phyloP scores from a whole-genome alignment of 768 basidiomycete genomes.

The Tephrocybe rancida region DNA sequence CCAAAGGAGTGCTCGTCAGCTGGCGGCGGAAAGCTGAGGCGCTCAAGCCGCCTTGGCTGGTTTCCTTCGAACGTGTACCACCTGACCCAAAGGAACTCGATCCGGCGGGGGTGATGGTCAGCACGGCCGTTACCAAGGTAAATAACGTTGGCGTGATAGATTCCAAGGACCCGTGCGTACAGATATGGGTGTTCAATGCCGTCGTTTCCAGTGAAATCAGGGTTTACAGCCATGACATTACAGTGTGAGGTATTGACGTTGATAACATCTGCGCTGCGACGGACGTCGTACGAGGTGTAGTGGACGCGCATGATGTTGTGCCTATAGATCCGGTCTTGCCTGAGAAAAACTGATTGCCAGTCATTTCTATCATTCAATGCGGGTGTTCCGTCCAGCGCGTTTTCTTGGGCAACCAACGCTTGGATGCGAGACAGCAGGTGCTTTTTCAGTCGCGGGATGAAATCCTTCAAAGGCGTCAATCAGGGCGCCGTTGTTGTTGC shows the following conservation, averaged over 20 bases:
- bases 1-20: too few species aligned
- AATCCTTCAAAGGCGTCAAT: conserved; percentile 8
- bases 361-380: not conserved
- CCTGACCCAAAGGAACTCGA: conserved; percentile 36
- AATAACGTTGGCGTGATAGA: conserved; percentile 14
- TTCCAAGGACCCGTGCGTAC: not conserved
- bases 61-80: too few species aligned
- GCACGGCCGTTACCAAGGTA: not conserved
- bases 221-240: not conserved
- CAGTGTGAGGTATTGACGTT: not conserved
- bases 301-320: not conserved
- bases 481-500: too few species aligned
- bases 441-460: not conserved
- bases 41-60: too few species aligned
- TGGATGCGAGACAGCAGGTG: not conserved
- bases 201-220: not conserved
- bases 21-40: too few species aligned
- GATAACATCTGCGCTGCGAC: not conserved
- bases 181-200: not conserved
- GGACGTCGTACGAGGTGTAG: not conserved
- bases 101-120: not conserved
- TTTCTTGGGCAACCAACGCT: too few species aligned
- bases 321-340: not conserved
- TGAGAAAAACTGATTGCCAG: not conserved
- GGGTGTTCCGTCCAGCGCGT: not conserved